Percentiles rank a stretch among this genome's conserved stretches.
Conservation (phyloP, 257 asterid genomes). For the Ophiorrhiza pumila region DNA sequence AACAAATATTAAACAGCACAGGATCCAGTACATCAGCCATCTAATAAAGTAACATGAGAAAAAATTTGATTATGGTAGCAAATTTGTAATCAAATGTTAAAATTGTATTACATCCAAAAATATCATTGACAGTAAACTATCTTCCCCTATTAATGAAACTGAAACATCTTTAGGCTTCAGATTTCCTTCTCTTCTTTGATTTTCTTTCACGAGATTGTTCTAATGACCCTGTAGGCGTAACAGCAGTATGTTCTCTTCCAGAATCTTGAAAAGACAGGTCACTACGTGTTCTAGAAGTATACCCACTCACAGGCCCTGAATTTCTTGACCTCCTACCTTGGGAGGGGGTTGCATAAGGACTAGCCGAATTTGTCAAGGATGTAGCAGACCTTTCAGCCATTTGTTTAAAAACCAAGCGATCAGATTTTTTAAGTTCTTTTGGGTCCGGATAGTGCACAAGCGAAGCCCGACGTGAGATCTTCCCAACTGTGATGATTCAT, state of each 20-base stretch:
- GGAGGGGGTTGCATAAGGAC: slow-evolving; percentile 37
- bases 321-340: slow-evolving; percentile 38
- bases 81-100: no score
- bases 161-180: slow-evolving; percentile 18
- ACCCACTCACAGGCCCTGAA: slow-evolving; percentile 35
- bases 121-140: neutral
- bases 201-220: slow-evolving; percentile 44
- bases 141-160: neutral
- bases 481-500: slow-evolving; percentile 50
- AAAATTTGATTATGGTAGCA: no score
- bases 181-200: slow-evolving; percentile 46
- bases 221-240: slow-evolving; percentile 43
- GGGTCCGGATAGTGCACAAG: slow-evolving; percentile 65
- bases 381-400: slow-evolving; percentile 41
- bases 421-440: slow-evolving; percentile 37
- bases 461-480: slow-evolving; percentile 53
- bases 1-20: no score
- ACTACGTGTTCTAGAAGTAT: slow-evolving; percentile 32
- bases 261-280: slow-evolving; percentile 48
- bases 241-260: slow-evolving; percentile 41
- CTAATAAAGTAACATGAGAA: no score
- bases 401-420: slow-evolving; percentile 16
- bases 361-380: slow-evolving; percentile 48
- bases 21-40: no score
- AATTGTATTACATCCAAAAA: neutral